Evolutionary conservation across 2,329 filamentous ascomycete species (phyloP), one percentile per base, ranked within the genome.

Genomic region (Orbilia oligospora): DNA sequence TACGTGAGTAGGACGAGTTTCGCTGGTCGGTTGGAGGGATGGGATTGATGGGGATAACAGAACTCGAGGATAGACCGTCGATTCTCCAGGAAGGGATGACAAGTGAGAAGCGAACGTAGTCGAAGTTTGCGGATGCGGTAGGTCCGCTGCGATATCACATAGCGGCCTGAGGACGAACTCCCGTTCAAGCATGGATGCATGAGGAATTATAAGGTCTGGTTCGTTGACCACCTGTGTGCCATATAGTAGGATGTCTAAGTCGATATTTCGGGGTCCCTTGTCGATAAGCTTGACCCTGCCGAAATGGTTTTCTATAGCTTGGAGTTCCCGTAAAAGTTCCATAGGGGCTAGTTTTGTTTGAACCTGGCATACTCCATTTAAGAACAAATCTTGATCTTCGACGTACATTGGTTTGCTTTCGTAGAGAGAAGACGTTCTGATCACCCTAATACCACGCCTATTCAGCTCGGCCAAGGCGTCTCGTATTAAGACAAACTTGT

Each of bases 401-500:
- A 97, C 92, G 84, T 99, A 99, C 96, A 99, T 99, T 22, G 96
- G 93, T 82, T 93, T 90, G 2, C 95, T 99, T 86, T 98, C 94
- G 89, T 96, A 99, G 2, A 99, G 87, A 79, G 90, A 91, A 84
- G 95, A 98, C 0, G 95, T 97, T 82, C 91, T 88, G 82, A 90
- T 88, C 46, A 99, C 88, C 67, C 85, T 89, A 83, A 98, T 93
- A 38, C 90, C 90, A 22, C 89, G 87, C 53, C 87, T 86, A 80
- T 92, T 90, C 90, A 99, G 93, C 83, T 92, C 89, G 53, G 87
- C 87, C 83, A 94, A 94, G 0, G 96, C 95, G 82, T 88, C 87
- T 84, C 97, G 94, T 80, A 99, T 97, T 89, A 91, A 92, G 49
- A 87, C 88, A 65, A 97, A 88, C 49, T 94, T 91, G 83, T 98